Conservation (phyloP, 1,284 basidiomycete species). For the Cerioporus squamosus region DNA sequence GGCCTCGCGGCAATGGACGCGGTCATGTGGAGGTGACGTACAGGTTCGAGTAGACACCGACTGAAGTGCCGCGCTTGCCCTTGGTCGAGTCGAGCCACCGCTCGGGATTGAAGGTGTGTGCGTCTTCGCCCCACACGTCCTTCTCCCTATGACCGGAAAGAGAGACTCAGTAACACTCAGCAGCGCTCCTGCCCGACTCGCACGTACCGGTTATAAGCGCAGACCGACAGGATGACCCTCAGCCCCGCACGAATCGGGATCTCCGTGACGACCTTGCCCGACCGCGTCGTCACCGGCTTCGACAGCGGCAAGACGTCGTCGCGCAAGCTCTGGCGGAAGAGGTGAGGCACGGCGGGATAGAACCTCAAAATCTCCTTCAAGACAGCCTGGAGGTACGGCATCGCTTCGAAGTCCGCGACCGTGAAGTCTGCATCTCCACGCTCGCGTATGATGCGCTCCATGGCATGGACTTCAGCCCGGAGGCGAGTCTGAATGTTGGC, state of each 20-base stretch:
- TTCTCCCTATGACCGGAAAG: constrained; percentile 19
- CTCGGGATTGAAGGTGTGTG: constrained; percentile 31
- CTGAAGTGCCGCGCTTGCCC: constrained; percentile 27
- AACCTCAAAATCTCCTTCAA: constrained; percentile 47
- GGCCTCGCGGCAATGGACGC: not conserved
- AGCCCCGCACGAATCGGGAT: constrained; percentile 40
- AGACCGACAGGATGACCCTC: constrained; percentile 39
- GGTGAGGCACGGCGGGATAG: constrained; percentile 32
- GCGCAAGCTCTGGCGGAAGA: constrained; percentile 28
- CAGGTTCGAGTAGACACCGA: constrained; percentile 48
- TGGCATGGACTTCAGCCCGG: constrained; percentile 43
- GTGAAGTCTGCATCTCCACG: constrained; percentile 47
- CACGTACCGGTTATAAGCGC: constrained; percentile 42
- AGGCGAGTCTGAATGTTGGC: constrained; percentile 43
- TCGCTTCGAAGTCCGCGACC: constrained; percentile 52
- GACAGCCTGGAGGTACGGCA: constrained; percentile 55
- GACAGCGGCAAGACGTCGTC: constrained; percentile 40
- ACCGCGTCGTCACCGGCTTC: constrained; percentile 28
- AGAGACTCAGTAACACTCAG: not conserved
- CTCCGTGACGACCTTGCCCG: constrained; percentile 37
- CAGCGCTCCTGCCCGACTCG: too few species aligned
- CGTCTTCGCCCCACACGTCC: constrained; percentile 34
- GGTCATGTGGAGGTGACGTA: constrained; percentile 21
- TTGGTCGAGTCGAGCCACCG: constrained; percentile 27
- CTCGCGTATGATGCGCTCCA: constrained; percentile 39